Base-by-base conservation (phyloP, 805 yeast genomes). In the Saccharomyces eubayanus region DNA sequence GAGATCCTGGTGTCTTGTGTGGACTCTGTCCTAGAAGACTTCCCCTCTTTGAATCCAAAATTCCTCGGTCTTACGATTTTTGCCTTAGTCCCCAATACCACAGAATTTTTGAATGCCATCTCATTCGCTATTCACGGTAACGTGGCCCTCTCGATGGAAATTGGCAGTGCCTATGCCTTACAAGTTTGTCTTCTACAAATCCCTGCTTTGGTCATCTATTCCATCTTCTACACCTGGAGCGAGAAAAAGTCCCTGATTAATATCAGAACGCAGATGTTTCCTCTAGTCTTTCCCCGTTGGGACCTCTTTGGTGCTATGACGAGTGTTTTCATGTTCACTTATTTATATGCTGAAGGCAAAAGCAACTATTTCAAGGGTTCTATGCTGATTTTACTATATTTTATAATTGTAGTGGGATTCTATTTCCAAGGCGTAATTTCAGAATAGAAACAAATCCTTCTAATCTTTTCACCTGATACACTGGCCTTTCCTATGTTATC, bases 51-150 rank as follows among this genome's bases (percentile, higher is more conserved):
- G 51, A 81, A 87, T 62, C 96, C 96, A 20, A 92, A 94, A 65
- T 84, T 94, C 65, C 75, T 94, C 46, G 99, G 99, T 6, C 77
- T 94, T 60, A 92, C 98, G 0, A 87, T 94, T 1, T 94, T 94
- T 73, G 98, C 99, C 0, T 74, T 94, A 47, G 97, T 94, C 28
- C 99, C 99, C 11, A 94, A 91, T 65, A 89, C 98, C 6, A 94
- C 99, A 0, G 99, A 94, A 72, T 94, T 94, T 63, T 78, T 94
- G 55, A 94, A 94, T 71, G 99, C 98, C 62, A 91, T 94, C 54
- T 90, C 97, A 28, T 94, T 94, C 74, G 99, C 99, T 0, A 82
- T 89, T 61, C 83, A 92, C 61, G 99, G 99, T 1, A 94, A 94
- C 61, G 96, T 94, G 52, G 96, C 99, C 0, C 74, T 94, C 48